Base-by-base conservation (phyloP, 2,329 filamentous ascomycete species). In the Fusarium palustre region DNA sequence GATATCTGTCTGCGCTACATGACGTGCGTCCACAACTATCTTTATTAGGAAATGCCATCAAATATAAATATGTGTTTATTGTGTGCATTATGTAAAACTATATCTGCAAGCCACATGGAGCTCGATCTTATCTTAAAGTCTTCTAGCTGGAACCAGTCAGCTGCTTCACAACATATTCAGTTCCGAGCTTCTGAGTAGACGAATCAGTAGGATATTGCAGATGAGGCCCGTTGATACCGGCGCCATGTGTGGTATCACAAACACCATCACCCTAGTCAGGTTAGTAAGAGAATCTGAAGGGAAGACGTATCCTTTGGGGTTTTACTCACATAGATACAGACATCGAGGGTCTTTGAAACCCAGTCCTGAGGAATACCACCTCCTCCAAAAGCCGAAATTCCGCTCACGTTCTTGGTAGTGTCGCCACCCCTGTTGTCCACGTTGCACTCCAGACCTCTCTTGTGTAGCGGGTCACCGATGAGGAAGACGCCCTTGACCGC, bases 361-460 rank as follows among this genome's bases (percentile, higher is more conserved):
- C 60, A 63, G 42, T 34, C 22, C 16, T 63, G 42, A 1, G 60
- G 60, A 24, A 63, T 48, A 15, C 58, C 31, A 13, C 20, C 15
- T 11, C 36, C n/a, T 3, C 20, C 31, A 9, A 63, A 48, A 12
- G 42, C 60, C 15, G 43, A 31, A 16, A 63, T 24, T 7, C 60
- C 60, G 8, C 30, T 55, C 1, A 63, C 60, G 15, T 63, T 63
- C 49, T 33, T 63, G 1, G 60, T 63, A 15, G 60, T 63, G n/a
- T 38, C 34, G 0, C 60, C 60, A 4, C 60, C 60, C 7, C 31
- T 47, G 6, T 63, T 63, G 15, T 63, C 60, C 9, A 63, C 60
- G 13, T 63, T 63, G 9, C 60, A 63, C 31, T 24, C 60, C 22
- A 63, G 8, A 1, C 60, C 60, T 3, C 31, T 43, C 49, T 39